Evolutionary conservation across 495 filamentous ascomycete species (phyloP).

Genomic region (Hypoxylon crocopeplum): DNA sequence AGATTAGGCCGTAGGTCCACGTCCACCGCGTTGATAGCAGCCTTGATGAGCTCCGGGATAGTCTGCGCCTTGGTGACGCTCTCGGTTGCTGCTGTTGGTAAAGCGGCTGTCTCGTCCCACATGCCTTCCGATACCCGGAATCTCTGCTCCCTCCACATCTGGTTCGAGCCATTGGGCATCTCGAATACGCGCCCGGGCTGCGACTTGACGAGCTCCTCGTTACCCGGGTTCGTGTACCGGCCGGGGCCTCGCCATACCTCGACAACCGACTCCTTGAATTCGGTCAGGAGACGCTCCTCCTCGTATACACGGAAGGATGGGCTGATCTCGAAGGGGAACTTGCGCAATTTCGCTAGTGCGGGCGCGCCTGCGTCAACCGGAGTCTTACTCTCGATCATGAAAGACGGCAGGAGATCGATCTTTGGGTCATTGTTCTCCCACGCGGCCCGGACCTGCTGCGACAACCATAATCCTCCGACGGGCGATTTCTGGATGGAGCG

Average conservation of each 20-base stretch:
- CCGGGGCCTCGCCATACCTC: slow-evolving; percentile 90
- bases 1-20: slow-evolving; percentile 86
- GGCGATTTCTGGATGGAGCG: slow-evolving; percentile 84
- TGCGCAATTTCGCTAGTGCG: slow-evolving; percentile 62
- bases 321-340: slow-evolving; percentile 69
- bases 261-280: slow-evolving; percentile 98
- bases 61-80: slow-evolving; percentile 69
- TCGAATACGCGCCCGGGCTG: slow-evolving; percentile 86
- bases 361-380: slow-evolving; percentile 88
- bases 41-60: slow-evolving; percentile 78
- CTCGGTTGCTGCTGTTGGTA: slow-evolving; percentile 39
- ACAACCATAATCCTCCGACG: slow-evolving; percentile 87
- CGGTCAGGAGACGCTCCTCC: slow-evolving; percentile 90
- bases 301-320: slow-evolving; percentile 78
- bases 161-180: slow-evolving; percentile 94
- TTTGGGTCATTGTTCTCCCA: slow-evolving; percentile 78
- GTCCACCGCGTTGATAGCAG: slow-evolving; percentile 78
- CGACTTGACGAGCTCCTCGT: slow-evolving; percentile 69
- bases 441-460: slow-evolving; percentile 81
- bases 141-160: slow-evolving; percentile 87
- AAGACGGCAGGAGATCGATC: slow-evolving; percentile 83
- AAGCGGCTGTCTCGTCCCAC: slow-evolving; percentile 79
- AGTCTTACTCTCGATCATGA: slow-evolving; percentile 82
- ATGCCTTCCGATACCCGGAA: slow-evolving; percentile 85
- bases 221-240: slow-evolving; percentile 63